Evolutionary conservation across 2,329 filamentous ascomycete species (phyloP).

Genomic region (Corniculantispora saksenae): DNA sequence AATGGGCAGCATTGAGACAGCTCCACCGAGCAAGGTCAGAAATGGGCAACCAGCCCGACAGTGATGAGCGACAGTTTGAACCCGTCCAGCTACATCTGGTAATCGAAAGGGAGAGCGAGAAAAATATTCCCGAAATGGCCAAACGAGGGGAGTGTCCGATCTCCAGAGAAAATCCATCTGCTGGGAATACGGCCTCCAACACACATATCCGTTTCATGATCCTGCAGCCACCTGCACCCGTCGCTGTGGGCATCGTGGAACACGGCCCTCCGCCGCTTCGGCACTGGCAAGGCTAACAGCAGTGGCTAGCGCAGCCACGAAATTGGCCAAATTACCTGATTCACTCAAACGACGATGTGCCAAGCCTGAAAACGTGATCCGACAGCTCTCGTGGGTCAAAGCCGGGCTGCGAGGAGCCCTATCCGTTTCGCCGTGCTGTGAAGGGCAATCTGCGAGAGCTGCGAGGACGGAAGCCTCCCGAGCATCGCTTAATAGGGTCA

Average conservation of each 20-base stretch:
- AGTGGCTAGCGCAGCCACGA: slow-evolving; percentile 6
- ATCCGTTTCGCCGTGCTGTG: background rate
- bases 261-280: background rate
- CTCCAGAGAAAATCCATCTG: background rate
- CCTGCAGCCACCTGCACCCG: slow-evolving; percentile 9
- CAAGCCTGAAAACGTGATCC: background rate
- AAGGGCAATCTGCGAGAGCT: background rate
- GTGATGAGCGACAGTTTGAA: background rate
- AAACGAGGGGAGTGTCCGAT: background rate
- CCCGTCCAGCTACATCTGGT: too few relatives aligned
- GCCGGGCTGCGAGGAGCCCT: background rate
- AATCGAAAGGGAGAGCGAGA: too few relatives aligned
- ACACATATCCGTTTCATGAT: background rate
- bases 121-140: background rate
- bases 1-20: background rate
- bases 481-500: background rate
- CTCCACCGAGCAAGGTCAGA: background rate
- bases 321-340: slow-evolving; percentile 9
- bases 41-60: background rate
- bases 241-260: background rate
- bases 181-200: background rate
- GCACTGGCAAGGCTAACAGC: background rate
- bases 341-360: slow-evolving; percentile 1
- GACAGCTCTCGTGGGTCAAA: background rate
- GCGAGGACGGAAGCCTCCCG: background rate